These are phyloP conservation scores for Nitzschia putrida DNA, from an alignment of 108 stramenopile species.

Conservation along the genomic window DNA sequence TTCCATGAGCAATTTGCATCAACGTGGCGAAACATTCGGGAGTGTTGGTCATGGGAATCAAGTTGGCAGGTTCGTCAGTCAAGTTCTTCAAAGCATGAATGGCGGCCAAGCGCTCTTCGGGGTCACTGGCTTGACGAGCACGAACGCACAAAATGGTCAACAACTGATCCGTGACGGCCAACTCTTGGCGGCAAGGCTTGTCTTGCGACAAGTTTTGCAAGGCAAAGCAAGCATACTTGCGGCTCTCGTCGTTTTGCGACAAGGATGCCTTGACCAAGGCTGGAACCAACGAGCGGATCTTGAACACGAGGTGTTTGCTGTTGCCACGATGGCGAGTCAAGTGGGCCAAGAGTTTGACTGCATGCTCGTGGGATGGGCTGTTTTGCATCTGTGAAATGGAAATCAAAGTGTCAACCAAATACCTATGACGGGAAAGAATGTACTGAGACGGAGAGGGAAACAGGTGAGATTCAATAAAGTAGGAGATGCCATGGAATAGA, in stretches of 20 bases:
- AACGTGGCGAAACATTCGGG: slow-evolving; percentile 76
- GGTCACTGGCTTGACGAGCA: slow-evolving; percentile 35
- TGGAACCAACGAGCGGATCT: slow-evolving; percentile 50
- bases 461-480: slow-evolving; percentile 8
- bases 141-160: slow-evolving; percentile 52
- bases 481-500: neutral
- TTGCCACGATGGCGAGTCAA: slow-evolving; percentile 77
- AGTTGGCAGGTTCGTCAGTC: slow-evolving; percentile 82
- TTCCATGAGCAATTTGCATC: slow-evolving; percentile 65
- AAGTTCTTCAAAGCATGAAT: slow-evolving; percentile 73
- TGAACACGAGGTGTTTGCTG: slow-evolving; percentile 66
- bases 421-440: slow-evolving; percentile 49
- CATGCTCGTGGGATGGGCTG: slow-evolving; percentile 64
- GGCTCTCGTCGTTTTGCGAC: slow-evolving; percentile 53
- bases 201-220: slow-evolving; percentile 81
- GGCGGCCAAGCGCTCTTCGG: slow-evolving; percentile 56
- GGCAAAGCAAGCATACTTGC: slow-evolving; percentile 68
- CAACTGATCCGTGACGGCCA: slow-evolving; percentile 57
- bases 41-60: slow-evolving; percentile 81
- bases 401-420: slow-evolving; percentile 51
- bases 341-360: slow-evolving; percentile 64
- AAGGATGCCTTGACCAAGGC: slow-evolving; percentile 60
- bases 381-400: slow-evolving; percentile 58
- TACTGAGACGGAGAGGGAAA: slow-evolving; percentile 26
- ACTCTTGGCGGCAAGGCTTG: slow-evolving; percentile 68